phyloP scores from a whole-genome alignment of 2,329 filamentous ascomycete species.

The Microdochium paspali region DNA sequence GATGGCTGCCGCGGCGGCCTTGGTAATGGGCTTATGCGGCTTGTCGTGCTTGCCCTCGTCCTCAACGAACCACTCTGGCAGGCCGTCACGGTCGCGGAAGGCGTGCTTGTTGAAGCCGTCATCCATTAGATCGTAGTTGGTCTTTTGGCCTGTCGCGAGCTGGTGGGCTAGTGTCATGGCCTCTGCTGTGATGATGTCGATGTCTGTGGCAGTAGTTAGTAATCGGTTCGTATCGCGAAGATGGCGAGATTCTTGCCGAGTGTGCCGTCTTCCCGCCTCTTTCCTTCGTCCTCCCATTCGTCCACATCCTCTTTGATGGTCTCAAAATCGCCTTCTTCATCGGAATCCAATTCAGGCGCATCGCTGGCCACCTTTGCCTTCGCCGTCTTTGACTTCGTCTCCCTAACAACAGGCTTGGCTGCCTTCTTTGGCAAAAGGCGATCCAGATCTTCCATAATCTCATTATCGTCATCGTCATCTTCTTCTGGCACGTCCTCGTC shows the following conservation, averaged over 20 bases:
- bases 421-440: slow-evolving; percentile 12
- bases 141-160: slow-evolving; percentile 78
- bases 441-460: slow-evolving; percentile 17
- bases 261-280: slow-evolving; percentile 52
- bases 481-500: slow-evolving; percentile 23
- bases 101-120: slow-evolving; percentile 90
- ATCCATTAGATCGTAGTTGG: slow-evolving; percentile 70
- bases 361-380: slow-evolving; percentile 9
- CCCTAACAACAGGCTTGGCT: slow-evolving; percentile 21
- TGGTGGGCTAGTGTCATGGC: slow-evolving; percentile 95
- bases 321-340: slow-evolving; percentile 45
- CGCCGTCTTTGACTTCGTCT: slow-evolving; percentile 6
- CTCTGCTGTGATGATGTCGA: slow-evolving; percentile 98
- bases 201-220: slow-evolving; percentile 43
- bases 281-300: slow-evolving; percentile 59
- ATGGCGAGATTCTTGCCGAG: slow-evolving; percentile 33
- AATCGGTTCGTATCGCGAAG: neutral
- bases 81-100: slow-evolving; percentile 81
- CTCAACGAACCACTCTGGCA: slow-evolving; percentile 97
- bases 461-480: slow-evolving; percentile 16
- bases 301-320: slow-evolving; percentile 34
- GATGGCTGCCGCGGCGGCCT: slow-evolving; percentile 82
- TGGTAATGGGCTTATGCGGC: slow-evolving; percentile 79
- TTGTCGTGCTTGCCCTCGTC: slow-evolving; percentile 82
- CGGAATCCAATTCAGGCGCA: slow-evolving; percentile 12